These are phyloP conservation scores for Metschnikowia borealis DNA, from an alignment of 805 yeast genomes.

Conservation along the genomic window DNA sequence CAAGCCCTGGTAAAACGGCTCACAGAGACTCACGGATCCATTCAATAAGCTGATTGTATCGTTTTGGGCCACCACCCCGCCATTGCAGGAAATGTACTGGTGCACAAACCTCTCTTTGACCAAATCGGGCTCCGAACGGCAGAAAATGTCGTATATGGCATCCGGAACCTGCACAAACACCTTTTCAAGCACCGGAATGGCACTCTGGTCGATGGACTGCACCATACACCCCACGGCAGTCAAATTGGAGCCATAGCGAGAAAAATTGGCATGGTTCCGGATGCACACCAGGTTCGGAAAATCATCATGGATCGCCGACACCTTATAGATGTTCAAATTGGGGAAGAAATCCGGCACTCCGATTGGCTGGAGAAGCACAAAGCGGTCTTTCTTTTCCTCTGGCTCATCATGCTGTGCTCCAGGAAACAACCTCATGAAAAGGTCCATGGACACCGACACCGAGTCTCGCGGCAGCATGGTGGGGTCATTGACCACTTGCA, in stretches of 20 bases:
- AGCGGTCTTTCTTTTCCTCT: slow-evolving; percentile 12
- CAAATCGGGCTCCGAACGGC: slow-evolving; percentile 26
- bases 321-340: slow-evolving; percentile 32
- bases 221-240: slow-evolving; percentile 41
- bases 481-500: slow-evolving; percentile 32
- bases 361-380: slow-evolving; percentile 33
- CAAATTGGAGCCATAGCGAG: slow-evolving; percentile 32
- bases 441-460: slow-evolving; percentile 32
- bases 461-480: slow-evolving; percentile 22
- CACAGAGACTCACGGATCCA: slow-evolving; percentile 57
- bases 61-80: slow-evolving; percentile 36
- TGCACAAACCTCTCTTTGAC: slow-evolving; percentile 33
- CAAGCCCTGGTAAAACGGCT: slow-evolving; percentile 70
- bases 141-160: slow-evolving; percentile 34
- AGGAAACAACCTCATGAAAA: slow-evolving; percentile 33
- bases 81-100: slow-evolving; percentile 21
- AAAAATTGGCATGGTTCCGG: slow-evolving; percentile 35
- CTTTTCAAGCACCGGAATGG: slow-evolving; percentile 39
- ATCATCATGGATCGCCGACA: slow-evolving; percentile 27
- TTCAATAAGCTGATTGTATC: slow-evolving; percentile 41
- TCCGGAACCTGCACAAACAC: slow-evolving; percentile 48
- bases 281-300: slow-evolving; percentile 33
- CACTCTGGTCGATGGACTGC: slow-evolving; percentile 26
- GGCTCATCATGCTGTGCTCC: slow-evolving; percentile 9
- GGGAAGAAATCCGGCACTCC: slow-evolving; percentile 39